Evolutionary conservation across 495 filamentous ascomycete genomes (phyloP).

Genomic region (Apodospora peruviana): DNA sequence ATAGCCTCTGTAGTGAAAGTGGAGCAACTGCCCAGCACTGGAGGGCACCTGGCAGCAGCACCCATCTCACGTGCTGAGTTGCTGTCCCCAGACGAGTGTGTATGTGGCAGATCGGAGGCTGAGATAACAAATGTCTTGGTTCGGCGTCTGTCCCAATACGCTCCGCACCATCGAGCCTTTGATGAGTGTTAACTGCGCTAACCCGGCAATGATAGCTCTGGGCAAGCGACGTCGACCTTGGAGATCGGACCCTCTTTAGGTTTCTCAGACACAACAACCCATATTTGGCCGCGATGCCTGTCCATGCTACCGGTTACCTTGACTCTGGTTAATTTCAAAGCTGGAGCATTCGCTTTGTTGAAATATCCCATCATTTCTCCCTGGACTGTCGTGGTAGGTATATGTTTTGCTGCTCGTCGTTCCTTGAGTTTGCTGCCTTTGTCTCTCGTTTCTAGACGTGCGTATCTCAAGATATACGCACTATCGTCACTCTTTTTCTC

Average conservation of each 20-base stretch:
- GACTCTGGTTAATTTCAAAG: constrained; percentile 17
- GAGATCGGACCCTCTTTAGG: no score
- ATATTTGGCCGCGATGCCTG: constrained; percentile 5
- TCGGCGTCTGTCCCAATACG: background rate
- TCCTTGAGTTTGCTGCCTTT: constrained; percentile 1
- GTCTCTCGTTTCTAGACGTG: constrained; percentile 10
- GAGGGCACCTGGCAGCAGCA: no score
- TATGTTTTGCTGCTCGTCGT: constrained; percentile 1
- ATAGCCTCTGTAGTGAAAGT: no score
- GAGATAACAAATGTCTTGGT: background rate
- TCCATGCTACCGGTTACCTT: constrained; percentile 12
- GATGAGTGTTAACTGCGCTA: background rate
- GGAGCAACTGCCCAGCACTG: no score
- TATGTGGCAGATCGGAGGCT: background rate
- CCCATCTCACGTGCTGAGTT: background rate
- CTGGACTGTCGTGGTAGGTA: background rate
- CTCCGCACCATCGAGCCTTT: background rate
- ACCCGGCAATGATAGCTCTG: no score
- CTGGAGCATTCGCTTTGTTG: background rate
- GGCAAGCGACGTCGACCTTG: no score
- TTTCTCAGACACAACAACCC: background rate
- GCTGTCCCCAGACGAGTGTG: background rate
- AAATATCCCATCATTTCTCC: constrained; percentile 10
- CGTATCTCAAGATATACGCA: constrained; percentile 3
- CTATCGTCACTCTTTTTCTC: constrained; percentile 5